Evolutionary conservation across 2,329 filamentous ascomycete species (phyloP), one percentile per base, ranked within the genome.

Genomic region (Botrytis elliptica): DNA sequence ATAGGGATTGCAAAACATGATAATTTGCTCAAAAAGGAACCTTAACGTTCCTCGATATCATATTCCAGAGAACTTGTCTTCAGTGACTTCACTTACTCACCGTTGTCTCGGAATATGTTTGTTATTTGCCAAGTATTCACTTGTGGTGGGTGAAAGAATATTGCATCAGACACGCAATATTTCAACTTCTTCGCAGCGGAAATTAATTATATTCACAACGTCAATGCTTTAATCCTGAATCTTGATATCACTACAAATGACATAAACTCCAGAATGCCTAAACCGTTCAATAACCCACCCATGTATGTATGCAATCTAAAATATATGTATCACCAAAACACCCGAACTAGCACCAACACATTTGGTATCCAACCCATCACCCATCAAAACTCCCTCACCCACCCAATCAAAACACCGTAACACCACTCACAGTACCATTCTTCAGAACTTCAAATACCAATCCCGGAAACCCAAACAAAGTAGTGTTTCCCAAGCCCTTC

Each of bases 371-470:
- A 69, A 57, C 7, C 46, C 7, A 40, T 42, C 36, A 49, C n/a
- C 80, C 73, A 29, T 29, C 16, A 44, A 42, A 63, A 63, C 60
- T 62, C 38, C 60, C 16, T 10, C 42, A 9, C 5, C 42, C 40
- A 12, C 12, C 65, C 25, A 52, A 44, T 81, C 73, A 97, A 84
- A 95, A 97, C 38, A 97, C 90, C 16, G 95, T 98, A 81, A 98
- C 85, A 40, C 93, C 92, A 82, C 94, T 97, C 38, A 99, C 93
- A 75, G 90, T 91, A 6, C 93, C 94, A 80, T 97, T 98, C 89
- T 93, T 95, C 82, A 98, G 84, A 42, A 99, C 95, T 84, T 99
- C 96, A 84, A 99, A 98, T 65, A 98, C 90, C 82, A 98, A 84
- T 0, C 96, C 95, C 0, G 96, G 95, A 80, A 98, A 98, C 1